Percentiles rank a stretch among this genome's conserved stretches.
Evolutionary conservation across 768 basidiomycete species (phyloP).

Genomic region (Tephrocybe sp.): DNA sequence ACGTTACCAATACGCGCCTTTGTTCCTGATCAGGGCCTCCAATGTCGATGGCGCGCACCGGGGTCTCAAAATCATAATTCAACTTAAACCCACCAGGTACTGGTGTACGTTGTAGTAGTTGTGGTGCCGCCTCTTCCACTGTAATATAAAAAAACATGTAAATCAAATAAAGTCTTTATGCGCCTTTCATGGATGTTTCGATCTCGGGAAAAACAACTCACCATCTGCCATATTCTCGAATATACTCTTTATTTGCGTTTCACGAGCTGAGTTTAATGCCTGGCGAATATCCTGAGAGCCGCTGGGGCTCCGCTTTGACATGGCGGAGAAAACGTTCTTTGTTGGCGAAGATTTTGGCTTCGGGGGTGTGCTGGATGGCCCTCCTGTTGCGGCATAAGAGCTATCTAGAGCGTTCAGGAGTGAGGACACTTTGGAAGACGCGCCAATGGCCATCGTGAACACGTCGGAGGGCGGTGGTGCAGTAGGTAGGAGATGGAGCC

Average conservation of each 20-base stretch:
- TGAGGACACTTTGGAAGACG: constrained; percentile 20
- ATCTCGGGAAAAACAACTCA: background rate
- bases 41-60: constrained; percentile 47
- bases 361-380: constrained; percentile 5
- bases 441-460: constrained; percentile 18
- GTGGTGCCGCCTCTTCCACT: background rate
- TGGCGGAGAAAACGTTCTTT: background rate
- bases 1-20: constrained; percentile 29
- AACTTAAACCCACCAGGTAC: constrained; percentile 38
- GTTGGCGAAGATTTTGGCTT: constrained; percentile 2
- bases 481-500: too few relatives aligned
- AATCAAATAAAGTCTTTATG: background rate
- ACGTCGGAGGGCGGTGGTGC: constrained; percentile 3
- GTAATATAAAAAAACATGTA: background rate
- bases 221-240: constrained; percentile 1
- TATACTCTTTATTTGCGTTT: constrained; percentile 1
- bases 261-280: constrained; percentile 1
- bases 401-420: constrained; percentile 31
- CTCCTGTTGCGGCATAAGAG: constrained; percentile 15
- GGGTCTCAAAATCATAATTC: constrained; percentile 48
- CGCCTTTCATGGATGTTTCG: background rate
- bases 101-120: background rate
- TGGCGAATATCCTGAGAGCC: background rate
- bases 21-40: constrained; percentile 58
- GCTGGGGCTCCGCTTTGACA: background rate